Evolutionary conservation across 305 asterid species (phyloP), one percentile per base, ranked within the genome.

Genomic region (Solanum hybrid): DNA sequence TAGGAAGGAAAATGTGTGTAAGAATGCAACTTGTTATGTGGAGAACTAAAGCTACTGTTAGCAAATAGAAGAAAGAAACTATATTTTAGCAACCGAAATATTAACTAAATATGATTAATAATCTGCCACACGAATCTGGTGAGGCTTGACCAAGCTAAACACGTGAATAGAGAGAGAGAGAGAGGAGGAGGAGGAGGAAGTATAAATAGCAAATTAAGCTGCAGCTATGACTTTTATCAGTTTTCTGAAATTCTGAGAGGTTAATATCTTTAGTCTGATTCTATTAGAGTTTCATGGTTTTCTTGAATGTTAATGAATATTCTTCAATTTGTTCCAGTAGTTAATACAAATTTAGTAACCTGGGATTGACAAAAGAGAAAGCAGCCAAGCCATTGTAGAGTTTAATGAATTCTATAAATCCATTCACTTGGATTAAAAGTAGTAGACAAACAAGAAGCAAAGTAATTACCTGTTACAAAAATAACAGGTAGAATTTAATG

Each of bases 401-500:
- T 85, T 51, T 56, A 31, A 85, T 82, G 40, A 27, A 22, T 45
- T 82, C 87, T 45, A 45, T 17, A 82, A 82, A 42, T 27, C 37
- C 87, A 42, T 81, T 81, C 71, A 42, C 87, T 81, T 81, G 87
- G 37, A 81, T 42, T 27, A 42, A 29, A 81, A 40, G 27, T 14
- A 81, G 38, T 27, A 42, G 87, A 81, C 27, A 81, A 81, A 42
- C 71, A 81, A 40, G 71, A 88, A 86, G 76, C 38, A 88, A 80
- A 13, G 32, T 81, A 51, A 72, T 77, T 90, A 95, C 99, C 99
- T 81, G 99, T 96, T 66, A 96, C 98, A 89, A 94, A 86, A 90
- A 95, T 96, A 90, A 95, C 97, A 88, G 96, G 86, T 81, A 29
- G 86, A 42, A 81, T 82, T 45, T 45, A 17, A 82, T 82, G 71